Evolutionary conservation across 1,284 basidiomycete genomes (phyloP).

Genomic region (Laetiporus sulphureus): DNA sequence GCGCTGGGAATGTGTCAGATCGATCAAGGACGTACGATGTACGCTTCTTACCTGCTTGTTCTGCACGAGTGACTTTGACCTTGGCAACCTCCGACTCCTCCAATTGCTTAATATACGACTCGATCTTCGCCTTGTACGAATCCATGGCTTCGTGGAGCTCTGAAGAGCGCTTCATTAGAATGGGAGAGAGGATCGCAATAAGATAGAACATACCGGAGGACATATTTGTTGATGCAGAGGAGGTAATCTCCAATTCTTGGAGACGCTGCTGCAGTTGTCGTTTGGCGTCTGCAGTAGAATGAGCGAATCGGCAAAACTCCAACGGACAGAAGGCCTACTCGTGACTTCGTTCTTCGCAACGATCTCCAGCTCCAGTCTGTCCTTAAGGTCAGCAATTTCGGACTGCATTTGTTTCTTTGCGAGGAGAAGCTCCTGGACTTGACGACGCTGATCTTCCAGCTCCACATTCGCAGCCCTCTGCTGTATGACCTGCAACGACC

Average conservation of each 20-base stretch:
- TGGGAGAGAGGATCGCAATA: not conserved
- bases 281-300: slow-evolving; percentile 38
- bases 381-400: slow-evolving; percentile 50
- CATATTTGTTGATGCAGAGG: slow-evolving; percentile 51
- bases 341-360: slow-evolving; percentile 51
- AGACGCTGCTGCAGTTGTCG: slow-evolving; percentile 53
- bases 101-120: slow-evolving; percentile 52
- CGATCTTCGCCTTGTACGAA: slow-evolving; percentile 59
- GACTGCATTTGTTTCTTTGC: slow-evolving; percentile 52
- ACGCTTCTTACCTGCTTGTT: slow-evolving; percentile 45
- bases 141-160: slow-evolving; percentile 62
- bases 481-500: slow-evolving; percentile 46
- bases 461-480: slow-evolving; percentile 61
- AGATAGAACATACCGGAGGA: slow-evolving; percentile 41
- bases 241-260: slow-evolving; percentile 63
- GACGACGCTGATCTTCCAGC: slow-evolving; percentile 53
- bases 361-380: slow-evolving; percentile 48
- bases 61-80: slow-evolving; percentile 58
- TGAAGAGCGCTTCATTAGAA: slow-evolving; percentile 14
- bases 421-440: slow-evolving; percentile 51
- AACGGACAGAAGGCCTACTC: slow-evolving; percentile 28
- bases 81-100: slow-evolving; percentile 66
- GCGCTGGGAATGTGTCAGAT: slow-evolving; percentile 45
- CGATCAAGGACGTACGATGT: too few species aligned
- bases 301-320: slow-evolving; percentile 1